phyloP scores from a whole-genome alignment of 306 rosid species.

The Acmispon strigosus region DNA sequence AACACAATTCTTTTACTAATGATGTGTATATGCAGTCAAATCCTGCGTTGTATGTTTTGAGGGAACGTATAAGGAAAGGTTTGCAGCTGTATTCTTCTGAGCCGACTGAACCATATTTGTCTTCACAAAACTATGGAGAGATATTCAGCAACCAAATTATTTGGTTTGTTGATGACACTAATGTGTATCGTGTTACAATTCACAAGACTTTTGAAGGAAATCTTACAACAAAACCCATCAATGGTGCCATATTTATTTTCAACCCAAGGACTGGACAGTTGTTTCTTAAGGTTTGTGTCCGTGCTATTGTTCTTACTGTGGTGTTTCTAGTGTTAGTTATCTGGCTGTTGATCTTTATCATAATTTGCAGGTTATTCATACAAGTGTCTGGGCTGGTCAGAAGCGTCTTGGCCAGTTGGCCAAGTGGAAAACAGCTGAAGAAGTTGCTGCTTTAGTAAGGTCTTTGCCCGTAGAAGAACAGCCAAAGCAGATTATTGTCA shows the following conservation, averaged over 20 bases:
- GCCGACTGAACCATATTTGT: conserved; percentile 97
- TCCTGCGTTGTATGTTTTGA: conserved; percentile 96
- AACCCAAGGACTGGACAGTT: conserved; percentile 98
- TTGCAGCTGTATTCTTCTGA: conserved; percentile 96
- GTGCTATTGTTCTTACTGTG: neutral
- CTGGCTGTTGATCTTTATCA: conserved; percentile 4
- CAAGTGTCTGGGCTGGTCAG: conserved; percentile 99
- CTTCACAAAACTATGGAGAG: conserved; percentile 98
- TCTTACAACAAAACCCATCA: conserved; percentile 96
- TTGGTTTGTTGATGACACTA: conserved; percentile 99
- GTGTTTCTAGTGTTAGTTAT: neutral
- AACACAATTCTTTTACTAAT: conserved; percentile 2
- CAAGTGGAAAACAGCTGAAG: conserved; percentile 99
- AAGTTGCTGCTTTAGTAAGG: conserved; percentile 98
- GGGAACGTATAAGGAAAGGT: conserved; percentile 98
- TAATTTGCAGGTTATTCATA: conserved; percentile 83
- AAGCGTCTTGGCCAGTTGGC: conserved; percentile 99
- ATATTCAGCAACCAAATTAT: conserved; percentile 97
- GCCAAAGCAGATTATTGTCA: conserved; percentile 96
- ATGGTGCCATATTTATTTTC: conserved; percentile 95
- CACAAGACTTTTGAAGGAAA: conserved; percentile 99
- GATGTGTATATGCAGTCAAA: conserved; percentile 67
- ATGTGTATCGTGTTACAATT: conserved; percentile 96
- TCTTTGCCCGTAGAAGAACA: conserved; percentile 98
- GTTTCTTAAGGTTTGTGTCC: conserved; percentile 70